These are phyloP conservation scores for Phytopythium litorale DNA, from an alignment of 352 stramenopile genomes.

Conservation along the genomic window DNA sequence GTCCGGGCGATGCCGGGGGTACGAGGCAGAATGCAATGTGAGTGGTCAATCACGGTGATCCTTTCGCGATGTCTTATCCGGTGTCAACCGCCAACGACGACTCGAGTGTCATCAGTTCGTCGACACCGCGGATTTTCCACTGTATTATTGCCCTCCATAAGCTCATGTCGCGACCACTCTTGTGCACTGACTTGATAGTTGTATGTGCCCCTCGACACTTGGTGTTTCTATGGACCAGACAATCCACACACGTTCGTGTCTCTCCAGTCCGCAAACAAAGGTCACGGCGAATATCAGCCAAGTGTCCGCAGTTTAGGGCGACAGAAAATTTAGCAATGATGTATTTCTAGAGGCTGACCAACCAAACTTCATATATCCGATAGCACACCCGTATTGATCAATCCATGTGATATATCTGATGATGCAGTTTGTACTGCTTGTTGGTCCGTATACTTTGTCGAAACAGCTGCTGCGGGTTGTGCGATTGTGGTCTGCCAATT, in stretches of 20 bases:
- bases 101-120: not conserved
- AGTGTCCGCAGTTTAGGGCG: no score
- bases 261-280: no score
- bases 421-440: no score
- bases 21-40: conserved; percentile 1
- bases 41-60: not conserved
- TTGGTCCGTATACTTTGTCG: no score
- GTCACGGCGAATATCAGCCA: no score
- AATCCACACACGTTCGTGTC: not conserved
- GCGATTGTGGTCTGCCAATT: no score
- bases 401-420: no score
- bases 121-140: not conserved
- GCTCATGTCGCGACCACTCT: not conserved
- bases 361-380: no score
- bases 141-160: not conserved
- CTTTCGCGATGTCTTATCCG: not conserved
- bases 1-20: not conserved
- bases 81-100: not conserved
- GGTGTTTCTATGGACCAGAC: not conserved
- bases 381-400: no score
- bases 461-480: no score
- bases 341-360: no score
- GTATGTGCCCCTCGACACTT: not conserved
- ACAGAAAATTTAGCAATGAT: no score
- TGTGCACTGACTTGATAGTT: not conserved